These are phyloP conservation scores for Fusarium citri DNA, from an alignment of 2,329 filamentous ascomycete genomes.

Conservation along the genomic window DNA sequence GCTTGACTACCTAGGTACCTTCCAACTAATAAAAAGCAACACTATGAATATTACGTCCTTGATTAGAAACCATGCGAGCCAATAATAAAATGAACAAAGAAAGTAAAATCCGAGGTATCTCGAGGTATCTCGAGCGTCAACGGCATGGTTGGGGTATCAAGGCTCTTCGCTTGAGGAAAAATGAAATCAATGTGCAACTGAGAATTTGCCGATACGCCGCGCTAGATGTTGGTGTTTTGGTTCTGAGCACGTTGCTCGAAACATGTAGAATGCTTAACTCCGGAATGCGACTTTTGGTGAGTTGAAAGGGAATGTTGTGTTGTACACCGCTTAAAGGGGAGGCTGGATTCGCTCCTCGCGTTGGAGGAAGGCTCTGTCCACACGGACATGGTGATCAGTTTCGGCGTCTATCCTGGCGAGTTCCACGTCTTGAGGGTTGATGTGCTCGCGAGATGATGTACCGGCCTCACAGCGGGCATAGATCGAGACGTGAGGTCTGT, in stretches of 20 bases:
- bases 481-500: slow-evolving; percentile 35
- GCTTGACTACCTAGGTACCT: slow-evolving; percentile 15
- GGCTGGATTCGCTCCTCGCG: slow-evolving; percentile 49
- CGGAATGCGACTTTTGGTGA: slow-evolving; percentile 15
- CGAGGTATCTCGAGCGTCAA: slow-evolving; percentile 18
- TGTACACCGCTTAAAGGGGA: neutral
- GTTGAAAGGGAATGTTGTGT: neutral
- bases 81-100: neutral
- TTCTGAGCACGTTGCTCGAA: slow-evolving; percentile 2
- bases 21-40: slow-evolving; percentile 12
- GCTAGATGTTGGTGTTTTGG: slow-evolving; percentile 26
- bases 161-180: slow-evolving; percentile 8
- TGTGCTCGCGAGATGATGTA: slow-evolving; percentile 25
- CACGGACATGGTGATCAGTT: slow-evolving; percentile 40
- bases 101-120: slow-evolving; percentile 27
- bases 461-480: slow-evolving; percentile 45
- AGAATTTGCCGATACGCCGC: slow-evolving; percentile 32
- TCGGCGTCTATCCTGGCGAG: slow-evolving; percentile 46
- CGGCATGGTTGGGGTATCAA: slow-evolving; percentile 8
- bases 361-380: slow-evolving; percentile 49
- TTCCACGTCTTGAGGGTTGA: slow-evolving; percentile 50
- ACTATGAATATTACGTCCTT: neutral
- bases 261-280: slow-evolving; percentile 11
- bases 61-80: slow-evolving; percentile 5
- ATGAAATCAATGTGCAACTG: slow-evolving; percentile 10